Percentiles rank a stretch among this genome's conserved stretches.
Conservation (phyloP, 192 early-diverging fungal genomes). For the Podila clonocystis region DNA sequence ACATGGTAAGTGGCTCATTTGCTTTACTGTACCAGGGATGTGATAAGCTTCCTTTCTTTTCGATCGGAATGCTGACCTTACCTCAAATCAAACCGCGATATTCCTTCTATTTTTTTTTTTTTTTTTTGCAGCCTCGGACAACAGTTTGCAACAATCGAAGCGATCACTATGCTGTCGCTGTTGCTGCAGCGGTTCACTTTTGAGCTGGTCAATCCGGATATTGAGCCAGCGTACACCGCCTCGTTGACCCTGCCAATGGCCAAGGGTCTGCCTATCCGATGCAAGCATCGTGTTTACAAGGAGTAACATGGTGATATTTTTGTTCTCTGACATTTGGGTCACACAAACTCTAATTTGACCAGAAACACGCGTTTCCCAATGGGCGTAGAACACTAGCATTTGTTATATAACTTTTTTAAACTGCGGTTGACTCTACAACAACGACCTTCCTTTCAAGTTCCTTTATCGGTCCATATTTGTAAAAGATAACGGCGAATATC, state of each 20-base stretch:
- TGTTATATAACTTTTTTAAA: too few species aligned
- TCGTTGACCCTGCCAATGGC: conserved; percentile 27
- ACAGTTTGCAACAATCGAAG: conserved; percentile 36
- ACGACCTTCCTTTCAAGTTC: background rate
- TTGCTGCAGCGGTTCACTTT: conserved; percentile 19
- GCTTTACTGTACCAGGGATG: background rate
- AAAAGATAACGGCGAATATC: too few species aligned
- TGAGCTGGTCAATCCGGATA: conserved; percentile 23
- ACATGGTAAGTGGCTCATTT: conserved; percentile 33
- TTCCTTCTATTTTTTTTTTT: background rate
- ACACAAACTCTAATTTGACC: too few species aligned
- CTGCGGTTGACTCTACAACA: background rate
- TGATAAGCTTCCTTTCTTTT: background rate
- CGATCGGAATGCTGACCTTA: background rate
- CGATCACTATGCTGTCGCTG: conserved; percentile 26
- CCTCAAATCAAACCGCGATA: background rate
- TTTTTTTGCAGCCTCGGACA: conserved; percentile 14
- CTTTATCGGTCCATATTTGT: too few species aligned
- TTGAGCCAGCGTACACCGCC: conserved; percentile 9
- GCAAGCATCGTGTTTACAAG: conserved; percentile 9
- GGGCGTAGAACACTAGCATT: too few species aligned
- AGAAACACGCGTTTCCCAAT: too few species aligned
- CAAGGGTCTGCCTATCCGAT: conserved; percentile 22
- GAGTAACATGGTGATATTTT: too few species aligned
- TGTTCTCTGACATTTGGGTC: too few species aligned